Evolutionary conservation across 2,329 filamentous ascomycete species (phyloP).

Genomic region (Fusarium bulbicola): DNA sequence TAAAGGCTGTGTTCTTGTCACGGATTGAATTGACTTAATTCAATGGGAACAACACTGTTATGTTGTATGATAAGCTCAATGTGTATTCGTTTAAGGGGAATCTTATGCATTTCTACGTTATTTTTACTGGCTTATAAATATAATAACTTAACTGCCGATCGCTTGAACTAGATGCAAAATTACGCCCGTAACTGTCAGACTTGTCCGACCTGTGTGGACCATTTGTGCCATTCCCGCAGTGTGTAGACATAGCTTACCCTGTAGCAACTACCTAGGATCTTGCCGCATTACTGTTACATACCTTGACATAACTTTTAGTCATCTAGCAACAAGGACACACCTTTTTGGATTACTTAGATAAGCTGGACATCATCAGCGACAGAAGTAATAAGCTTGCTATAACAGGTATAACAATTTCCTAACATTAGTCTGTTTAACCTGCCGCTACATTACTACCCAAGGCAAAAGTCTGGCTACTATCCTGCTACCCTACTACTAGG

Average conservation of each 20-base stretch:
- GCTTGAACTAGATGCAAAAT: too few species aligned
- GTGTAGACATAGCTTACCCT: neutral
- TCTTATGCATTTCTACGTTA: too few species aligned
- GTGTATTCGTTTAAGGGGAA: too few species aligned
- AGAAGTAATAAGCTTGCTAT: fast-evolving
- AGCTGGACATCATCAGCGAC: fast-evolving
- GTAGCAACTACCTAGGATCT: neutral
- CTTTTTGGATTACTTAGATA: fast-evolving
- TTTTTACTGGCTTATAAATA: neutral
- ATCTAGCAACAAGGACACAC: fast-evolving
- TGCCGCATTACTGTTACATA: fast-evolving
- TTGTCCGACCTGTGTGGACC: too few species aligned
- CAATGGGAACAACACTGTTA: fast-evolving
- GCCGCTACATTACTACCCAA: fast-evolving
- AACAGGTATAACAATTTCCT: fast-evolving
- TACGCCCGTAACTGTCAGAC: too few species aligned
- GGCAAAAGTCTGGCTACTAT: fast-evolving
- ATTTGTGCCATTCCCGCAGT: fast-evolving
- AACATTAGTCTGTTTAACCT: fast-evolving
- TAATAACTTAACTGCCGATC: fast-evolving
- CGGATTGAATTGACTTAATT: neutral
- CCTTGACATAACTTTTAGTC: fast-evolving
- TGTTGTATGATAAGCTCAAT: fast-evolving
- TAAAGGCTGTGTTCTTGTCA: fast-evolving
- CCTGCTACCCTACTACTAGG: too few species aligned